Percentiles rank a stretch among this genome's conserved stretches.
Conservation (phyloP, 2,329 filamentous ascomycete genomes). For the Penicillium freii region DNA sequence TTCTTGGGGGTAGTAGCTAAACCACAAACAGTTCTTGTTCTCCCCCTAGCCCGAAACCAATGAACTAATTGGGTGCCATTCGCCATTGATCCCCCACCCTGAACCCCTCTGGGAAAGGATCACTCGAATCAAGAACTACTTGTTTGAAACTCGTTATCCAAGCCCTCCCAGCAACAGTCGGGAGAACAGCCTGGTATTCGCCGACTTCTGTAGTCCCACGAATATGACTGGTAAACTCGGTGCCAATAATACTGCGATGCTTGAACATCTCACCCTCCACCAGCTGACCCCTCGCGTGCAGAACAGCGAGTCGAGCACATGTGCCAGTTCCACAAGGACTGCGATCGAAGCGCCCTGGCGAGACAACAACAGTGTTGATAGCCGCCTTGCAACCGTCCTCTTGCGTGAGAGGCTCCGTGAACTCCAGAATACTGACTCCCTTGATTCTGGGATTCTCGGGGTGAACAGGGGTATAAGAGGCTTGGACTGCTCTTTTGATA, state of each 20-base stretch:
- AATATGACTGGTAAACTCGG: constrained; percentile 44
- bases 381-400: constrained; percentile 29
- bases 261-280: constrained; percentile 38
- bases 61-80: constrained; percentile 12
- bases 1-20: background rate
- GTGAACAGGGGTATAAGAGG: constrained; percentile 40
- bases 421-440: constrained; percentile 43
- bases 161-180: constrained; percentile 45
- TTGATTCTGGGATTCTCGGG: constrained; percentile 45
- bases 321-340: constrained; percentile 51
- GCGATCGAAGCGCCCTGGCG: constrained; percentile 47
- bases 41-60: background rate
- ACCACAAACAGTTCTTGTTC: background rate
- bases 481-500: constrained; percentile 44
- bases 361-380: constrained; percentile 46
- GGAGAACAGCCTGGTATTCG: constrained; percentile 40
- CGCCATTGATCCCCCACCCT: constrained; percentile 35
- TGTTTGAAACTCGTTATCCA: constrained; percentile 50
- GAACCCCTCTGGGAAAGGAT: constrained; percentile 48
- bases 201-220: constrained; percentile 41
- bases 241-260: constrained; percentile 46
- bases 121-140: constrained; percentile 44
- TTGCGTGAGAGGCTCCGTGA: constrained; percentile 37
- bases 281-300: constrained; percentile 45
- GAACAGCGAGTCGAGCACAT: constrained; percentile 44